Evolutionary conservation across 2,329 filamentous ascomycete genomes (phyloP).

Genomic region (Ophiosphaerella korrae): DNA sequence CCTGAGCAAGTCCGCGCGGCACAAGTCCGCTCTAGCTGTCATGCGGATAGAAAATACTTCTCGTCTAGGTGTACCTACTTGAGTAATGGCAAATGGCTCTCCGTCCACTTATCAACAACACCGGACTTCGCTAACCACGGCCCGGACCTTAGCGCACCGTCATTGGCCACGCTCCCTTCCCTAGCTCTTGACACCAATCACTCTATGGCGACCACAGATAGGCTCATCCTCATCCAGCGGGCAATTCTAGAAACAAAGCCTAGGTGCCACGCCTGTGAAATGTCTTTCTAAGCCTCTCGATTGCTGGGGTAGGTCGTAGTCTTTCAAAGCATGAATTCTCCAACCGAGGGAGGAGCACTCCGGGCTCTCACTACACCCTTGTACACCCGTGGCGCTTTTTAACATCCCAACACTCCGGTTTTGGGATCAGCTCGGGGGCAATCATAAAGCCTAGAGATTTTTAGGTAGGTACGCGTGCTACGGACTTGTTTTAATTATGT

Average conservation of each 20-base stretch:
- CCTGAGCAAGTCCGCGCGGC: no score
- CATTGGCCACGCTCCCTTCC: slow-evolving; percentile 3
- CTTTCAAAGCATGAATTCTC: background rate
- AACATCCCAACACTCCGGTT: slow-evolving; percentile 20
- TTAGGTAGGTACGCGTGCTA: slow-evolving; percentile 16
- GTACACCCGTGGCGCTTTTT: slow-evolving; percentile 18
- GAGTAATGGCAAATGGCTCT: background rate
- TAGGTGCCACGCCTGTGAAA: background rate
- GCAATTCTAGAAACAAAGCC: no score
- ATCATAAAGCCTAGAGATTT: slow-evolving; percentile 6
- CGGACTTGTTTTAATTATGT: slow-evolving; percentile 11
- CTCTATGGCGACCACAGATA: background rate
- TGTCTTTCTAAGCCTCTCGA: background rate
- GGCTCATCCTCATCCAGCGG: no score
- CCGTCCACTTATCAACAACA: slow-evolving; percentile 1
- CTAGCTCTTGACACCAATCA: background rate
- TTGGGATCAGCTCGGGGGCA: slow-evolving; percentile 21
- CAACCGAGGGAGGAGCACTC: background rate
- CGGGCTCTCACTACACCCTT: slow-evolving; percentile 8
- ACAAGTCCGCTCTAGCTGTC: background rate
- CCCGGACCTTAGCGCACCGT: slow-evolving; percentile 3
- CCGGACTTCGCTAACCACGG: slow-evolving; percentile 19
- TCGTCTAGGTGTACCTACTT: background rate
- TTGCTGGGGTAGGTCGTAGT: background rate
- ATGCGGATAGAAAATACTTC: background rate